Conservation (phyloP, 2,329 filamentous ascomycete species). For the Trichoderma polysporum region DNA sequence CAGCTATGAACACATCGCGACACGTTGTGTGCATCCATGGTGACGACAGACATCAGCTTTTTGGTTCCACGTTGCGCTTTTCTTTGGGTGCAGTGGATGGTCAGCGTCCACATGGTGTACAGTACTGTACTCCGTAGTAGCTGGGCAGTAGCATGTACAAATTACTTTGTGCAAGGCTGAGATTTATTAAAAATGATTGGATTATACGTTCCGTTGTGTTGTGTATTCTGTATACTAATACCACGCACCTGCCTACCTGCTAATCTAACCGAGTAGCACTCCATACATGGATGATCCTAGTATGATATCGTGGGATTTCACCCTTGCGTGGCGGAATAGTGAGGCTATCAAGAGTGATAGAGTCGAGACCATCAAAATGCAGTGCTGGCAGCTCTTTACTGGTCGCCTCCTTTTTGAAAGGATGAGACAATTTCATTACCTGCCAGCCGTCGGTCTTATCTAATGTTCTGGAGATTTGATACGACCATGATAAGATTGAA, state of each 20-base stretch:
- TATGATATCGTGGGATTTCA: not conserved
- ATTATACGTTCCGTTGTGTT: not conserved
- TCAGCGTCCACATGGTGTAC: not conserved
- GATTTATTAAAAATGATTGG: not conserved
- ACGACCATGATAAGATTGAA: not conserved
- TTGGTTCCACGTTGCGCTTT: not conserved
- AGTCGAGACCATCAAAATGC: not conserved
- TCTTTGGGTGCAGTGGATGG: not conserved
- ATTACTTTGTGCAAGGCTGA: not conserved
- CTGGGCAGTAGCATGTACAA: not conserved
- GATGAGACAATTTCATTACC: slow-evolving; percentile 4
- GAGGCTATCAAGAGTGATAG: not conserved
- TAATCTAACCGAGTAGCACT: too few species aligned
- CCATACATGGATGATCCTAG: not conserved
- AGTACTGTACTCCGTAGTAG: not conserved
- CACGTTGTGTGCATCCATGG: not conserved
- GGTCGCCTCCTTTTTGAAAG: not conserved
- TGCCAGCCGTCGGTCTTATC: not conserved
- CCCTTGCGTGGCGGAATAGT: not conserved
- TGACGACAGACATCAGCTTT: not conserved
- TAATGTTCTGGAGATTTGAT: not conserved
- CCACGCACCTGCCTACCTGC: too few species aligned
- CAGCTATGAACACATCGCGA: not conserved
- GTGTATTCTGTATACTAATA: not conserved
- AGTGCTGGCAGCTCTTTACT: not conserved